A percentile compares a stretch with the other conserved stretches of the same genome.
Evolutionary conservation across 2,329 filamentous ascomycete species (phyloP).

Genomic region (Alternaria infectoria): DNA sequence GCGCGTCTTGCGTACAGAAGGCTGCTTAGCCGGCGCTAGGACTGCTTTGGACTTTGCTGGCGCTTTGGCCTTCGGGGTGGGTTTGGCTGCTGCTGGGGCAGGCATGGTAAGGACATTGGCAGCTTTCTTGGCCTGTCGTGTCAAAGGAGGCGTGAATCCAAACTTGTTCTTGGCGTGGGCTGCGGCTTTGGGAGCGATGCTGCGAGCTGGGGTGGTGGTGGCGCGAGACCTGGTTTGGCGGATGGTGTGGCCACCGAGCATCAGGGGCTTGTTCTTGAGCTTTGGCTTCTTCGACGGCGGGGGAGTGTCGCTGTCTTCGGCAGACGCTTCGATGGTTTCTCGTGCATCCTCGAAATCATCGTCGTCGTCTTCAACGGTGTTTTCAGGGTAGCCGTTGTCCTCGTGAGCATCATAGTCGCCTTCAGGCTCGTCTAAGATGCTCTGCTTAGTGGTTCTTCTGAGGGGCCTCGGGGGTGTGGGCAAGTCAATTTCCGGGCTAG

Average conservation of each 20-base stretch:
- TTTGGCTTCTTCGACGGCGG: neutral
- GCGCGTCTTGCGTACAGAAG: neutral
- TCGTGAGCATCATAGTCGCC: rapidly evolving
- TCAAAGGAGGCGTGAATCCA: neutral
- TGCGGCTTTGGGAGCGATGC: neutral
- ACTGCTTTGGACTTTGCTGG: neutral
- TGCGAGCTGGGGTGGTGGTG: neutral
- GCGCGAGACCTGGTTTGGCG: neutral
- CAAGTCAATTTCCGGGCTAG: neutral
- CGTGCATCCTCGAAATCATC: neutral
- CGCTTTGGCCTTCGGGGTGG: neutral
- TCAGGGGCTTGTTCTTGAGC: neutral
- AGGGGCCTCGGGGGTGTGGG: neutral
- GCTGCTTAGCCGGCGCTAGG: neutral
- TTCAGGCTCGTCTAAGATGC: neutral
- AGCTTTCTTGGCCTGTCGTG: neutral
- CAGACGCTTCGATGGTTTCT: neutral
- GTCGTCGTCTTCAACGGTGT: neutral
- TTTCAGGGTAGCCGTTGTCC: neutral
- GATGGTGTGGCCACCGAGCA: neutral
- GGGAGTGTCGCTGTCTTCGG: neutral
- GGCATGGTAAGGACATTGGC: neutral
- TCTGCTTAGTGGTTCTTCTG: neutral
- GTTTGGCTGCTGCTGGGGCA: neutral
- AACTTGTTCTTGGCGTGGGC: neutral